phyloP scores from a whole-genome alignment of 139 green algal species.

The Haematococcus sp. region DNA sequence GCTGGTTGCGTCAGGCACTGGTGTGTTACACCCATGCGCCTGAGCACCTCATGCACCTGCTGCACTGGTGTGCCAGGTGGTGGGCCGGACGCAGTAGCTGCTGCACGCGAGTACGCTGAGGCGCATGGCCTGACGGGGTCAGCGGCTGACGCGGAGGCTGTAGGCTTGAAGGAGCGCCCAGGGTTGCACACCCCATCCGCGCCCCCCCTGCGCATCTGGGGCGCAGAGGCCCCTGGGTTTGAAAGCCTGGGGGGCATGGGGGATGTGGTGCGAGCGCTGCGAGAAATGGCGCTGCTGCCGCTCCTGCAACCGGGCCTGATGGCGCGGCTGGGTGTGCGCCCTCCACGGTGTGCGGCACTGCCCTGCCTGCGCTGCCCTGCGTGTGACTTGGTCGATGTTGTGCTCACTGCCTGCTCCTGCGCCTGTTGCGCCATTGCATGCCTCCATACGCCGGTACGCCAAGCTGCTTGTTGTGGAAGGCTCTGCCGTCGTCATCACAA shows the following conservation, averaged over 20 bases:
- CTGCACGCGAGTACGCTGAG: neutral
- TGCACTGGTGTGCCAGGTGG: neutral
- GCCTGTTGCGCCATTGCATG: no score
- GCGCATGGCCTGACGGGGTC: no score
- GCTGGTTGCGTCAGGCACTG: neutral
- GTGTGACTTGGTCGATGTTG: no score
- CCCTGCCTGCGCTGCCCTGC: neutral
- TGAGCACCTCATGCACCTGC: no score
- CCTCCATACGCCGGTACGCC: no score
- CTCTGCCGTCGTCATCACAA: no score
- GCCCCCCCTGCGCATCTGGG: neutral
- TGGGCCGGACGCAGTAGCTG: neutral
- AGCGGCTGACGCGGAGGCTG: no score
- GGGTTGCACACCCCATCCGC: no score
- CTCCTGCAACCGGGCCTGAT: constrained; percentile 81
- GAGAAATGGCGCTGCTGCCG: constrained; percentile 84
- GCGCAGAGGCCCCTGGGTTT: constrained; percentile 27
- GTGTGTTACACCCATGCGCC: no score
- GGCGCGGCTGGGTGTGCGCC: constrained; percentile 45
- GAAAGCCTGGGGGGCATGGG: constrained; percentile 49
- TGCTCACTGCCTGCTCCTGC: no score
- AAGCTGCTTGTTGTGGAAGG: no score
- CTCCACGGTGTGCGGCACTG: constrained; percentile 3
- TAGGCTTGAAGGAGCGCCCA: neutral
- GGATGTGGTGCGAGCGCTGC: constrained; percentile 54